Conservation (phyloP, 805 yeast species). For the Candida maltosa region DNA sequence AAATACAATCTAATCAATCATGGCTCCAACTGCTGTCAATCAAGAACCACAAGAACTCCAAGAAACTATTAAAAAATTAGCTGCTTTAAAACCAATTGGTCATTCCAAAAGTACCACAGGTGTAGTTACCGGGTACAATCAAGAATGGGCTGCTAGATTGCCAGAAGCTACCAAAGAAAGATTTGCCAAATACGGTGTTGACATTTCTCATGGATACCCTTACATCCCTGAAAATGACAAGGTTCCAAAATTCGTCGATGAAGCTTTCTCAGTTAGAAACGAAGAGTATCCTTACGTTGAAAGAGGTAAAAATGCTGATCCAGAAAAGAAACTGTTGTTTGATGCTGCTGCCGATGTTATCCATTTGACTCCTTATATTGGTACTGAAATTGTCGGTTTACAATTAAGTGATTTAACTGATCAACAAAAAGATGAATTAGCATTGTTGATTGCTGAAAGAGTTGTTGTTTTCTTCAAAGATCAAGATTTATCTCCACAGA, state of each 20-base stretch:
- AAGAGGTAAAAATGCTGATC: conserved; percentile 27
- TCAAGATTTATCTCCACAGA: conserved; percentile 30
- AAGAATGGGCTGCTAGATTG: conserved; percentile 15
- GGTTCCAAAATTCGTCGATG: conserved; percentile 28
- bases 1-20: conserved; percentile 3
- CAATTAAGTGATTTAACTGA: conserved; percentile 24
- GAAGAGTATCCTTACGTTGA: conserved; percentile 20
- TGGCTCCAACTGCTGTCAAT: conserved; percentile 15
- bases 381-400: conserved; percentile 28
- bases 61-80: conserved; percentile 12
- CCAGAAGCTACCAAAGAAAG: conserved; percentile 21
- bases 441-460: conserved; percentile 26
- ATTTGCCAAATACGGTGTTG: conserved; percentile 21
- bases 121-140: conserved; percentile 3
- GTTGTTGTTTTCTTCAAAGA: conserved; percentile 29
- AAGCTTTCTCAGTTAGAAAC: conserved; percentile 22
- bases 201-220: conserved; percentile 25
- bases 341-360: conserved; percentile 27
- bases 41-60: conserved; percentile 6
- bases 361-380: conserved; percentile 22
- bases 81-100: conserved; percentile 15
- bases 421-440: conserved; percentile 27
- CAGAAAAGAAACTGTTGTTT: conserved; percentile 27
- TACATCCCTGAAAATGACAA: conserved; percentile 15
- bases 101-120: conserved; percentile 7